A percentile compares a stretch with the other conserved stretches of the same genome.
These are phyloP conservation scores for Leucocoprinus birnbaumii DNA, from an alignment of 768 basidiomycete genomes.

Conservation along the genomic window DNA sequence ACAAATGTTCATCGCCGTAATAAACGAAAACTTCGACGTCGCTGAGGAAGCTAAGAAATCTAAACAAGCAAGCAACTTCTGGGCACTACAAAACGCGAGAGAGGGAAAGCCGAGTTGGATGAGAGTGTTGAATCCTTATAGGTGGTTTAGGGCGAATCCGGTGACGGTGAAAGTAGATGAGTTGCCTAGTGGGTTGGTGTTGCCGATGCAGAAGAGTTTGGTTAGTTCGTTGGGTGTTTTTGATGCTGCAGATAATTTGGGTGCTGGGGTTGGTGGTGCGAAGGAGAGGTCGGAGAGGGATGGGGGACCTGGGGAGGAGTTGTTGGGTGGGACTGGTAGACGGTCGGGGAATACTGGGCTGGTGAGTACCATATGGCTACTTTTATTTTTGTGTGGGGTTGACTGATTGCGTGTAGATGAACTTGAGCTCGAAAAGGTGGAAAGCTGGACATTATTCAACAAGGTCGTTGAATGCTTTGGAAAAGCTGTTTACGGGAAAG, in stretches of 20 bases:
- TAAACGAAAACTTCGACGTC: constrained; percentile 93
- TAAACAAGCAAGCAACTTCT: constrained; percentile 73
- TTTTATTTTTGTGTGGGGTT: not conserved
- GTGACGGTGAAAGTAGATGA: constrained; percentile 69
- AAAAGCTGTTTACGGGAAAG: constrained; percentile 64
- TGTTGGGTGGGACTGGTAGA: not conserved
- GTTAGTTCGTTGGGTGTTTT: constrained; percentile 28
- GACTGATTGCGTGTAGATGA: constrained; percentile 16
- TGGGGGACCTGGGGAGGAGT: not conserved
- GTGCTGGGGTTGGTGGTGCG: not conserved
- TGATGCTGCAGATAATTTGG: not conserved
- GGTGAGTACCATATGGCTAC: not conserved
- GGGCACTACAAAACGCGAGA: constrained; percentile 53
- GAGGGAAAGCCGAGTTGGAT: constrained; percentile 62
- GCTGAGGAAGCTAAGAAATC: constrained; percentile 88
- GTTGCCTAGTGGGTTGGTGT: constrained; percentile 67
- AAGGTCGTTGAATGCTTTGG: constrained; percentile 58
- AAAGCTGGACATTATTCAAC: constrained; percentile 49
- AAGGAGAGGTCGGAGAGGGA: not conserved
- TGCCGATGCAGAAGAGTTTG: constrained; percentile 78
- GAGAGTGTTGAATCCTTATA: constrained; percentile 80
- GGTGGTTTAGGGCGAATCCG: constrained; percentile 74
- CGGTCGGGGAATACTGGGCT: not conserved
- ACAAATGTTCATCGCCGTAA: constrained; percentile 97
- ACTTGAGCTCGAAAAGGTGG: constrained; percentile 21